A percentile compares a stretch with the other conserved stretches of the same genome.
These are phyloP conservation scores for Ramularia endophylla DNA, from an alignment of 2,329 filamentous ascomycete species.

Conservation along the genomic window DNA sequence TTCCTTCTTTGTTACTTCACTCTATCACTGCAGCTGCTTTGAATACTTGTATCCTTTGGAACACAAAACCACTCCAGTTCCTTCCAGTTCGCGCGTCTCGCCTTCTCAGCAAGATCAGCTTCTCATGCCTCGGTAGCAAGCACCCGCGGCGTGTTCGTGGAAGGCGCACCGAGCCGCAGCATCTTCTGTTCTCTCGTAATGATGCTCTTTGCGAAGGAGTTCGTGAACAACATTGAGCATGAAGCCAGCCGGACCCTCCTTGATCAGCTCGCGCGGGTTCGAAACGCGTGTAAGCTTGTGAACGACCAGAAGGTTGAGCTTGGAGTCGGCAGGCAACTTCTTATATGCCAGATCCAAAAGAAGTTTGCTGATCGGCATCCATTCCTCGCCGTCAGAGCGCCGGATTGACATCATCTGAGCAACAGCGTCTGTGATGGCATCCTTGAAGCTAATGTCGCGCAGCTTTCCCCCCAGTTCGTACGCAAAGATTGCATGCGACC, in stretches of 20 bases:
- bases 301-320: neutral
- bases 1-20: no score
- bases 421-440: slow-evolving; percentile 4
- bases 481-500: neutral
- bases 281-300: no score
- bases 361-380: no score
- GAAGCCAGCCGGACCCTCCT: neutral
- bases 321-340: neutral
- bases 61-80: no score
- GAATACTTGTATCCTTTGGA: no score
- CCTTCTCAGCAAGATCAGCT: no score
- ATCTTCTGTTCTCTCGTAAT: neutral
- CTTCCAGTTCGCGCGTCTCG: no score
- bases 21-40: no score
- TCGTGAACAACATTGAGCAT: slow-evolving; percentile 1
- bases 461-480: slow-evolving; percentile 10
- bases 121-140: slow-evolving; percentile 5
- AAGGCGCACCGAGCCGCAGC: slow-evolving; percentile 1
- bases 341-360: no score
- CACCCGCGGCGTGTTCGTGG: slow-evolving; percentile 5
- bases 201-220: neutral
- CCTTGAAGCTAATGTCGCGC: slow-evolving; percentile 10
- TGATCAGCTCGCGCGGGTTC: neutral
- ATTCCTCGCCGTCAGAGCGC: no score
- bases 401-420: neutral